A percentile compares a stretch with the other conserved stretches of the same genome.
These are phyloP conservation scores for Quillaja saponaria DNA, from an alignment of 306 rosid species.

Conservation along the genomic window DNA sequence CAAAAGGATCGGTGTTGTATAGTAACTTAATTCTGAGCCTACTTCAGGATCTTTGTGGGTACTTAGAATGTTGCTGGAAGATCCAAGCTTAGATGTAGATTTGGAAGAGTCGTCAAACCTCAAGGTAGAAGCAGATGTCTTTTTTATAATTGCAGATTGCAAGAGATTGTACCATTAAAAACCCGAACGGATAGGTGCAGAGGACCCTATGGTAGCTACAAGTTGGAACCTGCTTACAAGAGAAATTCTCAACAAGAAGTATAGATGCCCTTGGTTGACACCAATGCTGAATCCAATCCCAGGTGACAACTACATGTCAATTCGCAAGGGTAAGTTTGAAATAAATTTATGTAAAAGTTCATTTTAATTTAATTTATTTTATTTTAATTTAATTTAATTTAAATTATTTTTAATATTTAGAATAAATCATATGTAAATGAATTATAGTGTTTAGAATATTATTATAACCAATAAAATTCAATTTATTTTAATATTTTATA, in stretches of 20 bases:
- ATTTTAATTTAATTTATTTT: too few relatives aligned
- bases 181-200: slow-evolving; percentile 71
- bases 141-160: slow-evolving; percentile 55
- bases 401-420: too few relatives aligned
- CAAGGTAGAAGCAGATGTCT: slow-evolving; percentile 79
- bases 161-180: slow-evolving; percentile 89
- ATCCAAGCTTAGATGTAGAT: slow-evolving; percentile 84
- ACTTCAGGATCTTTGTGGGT: slow-evolving; percentile 83
- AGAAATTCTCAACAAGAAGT: slow-evolving; percentile 55
- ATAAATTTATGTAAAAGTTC: too few relatives aligned
- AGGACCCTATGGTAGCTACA: slow-evolving; percentile 68
- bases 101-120: slow-evolving; percentile 87
- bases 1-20: background rate
- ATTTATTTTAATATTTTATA: too few relatives aligned
- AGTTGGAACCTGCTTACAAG: slow-evolving; percentile 83
- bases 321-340: too few relatives aligned
- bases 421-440: too few relatives aligned
- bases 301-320: slow-evolving; percentile 33
- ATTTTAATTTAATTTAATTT: too few relatives aligned
- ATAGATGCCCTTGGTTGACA: slow-evolving; percentile 57
- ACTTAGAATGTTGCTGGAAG: slow-evolving; percentile 95
- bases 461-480: too few relatives aligned
- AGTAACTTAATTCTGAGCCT: background rate
- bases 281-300: slow-evolving; percentile 43
- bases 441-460: too few relatives aligned